These are phyloP conservation scores for Penstemon davidsonii DNA, from an alignment of 257 asterid genomes.

Conservation along the genomic window DNA sequence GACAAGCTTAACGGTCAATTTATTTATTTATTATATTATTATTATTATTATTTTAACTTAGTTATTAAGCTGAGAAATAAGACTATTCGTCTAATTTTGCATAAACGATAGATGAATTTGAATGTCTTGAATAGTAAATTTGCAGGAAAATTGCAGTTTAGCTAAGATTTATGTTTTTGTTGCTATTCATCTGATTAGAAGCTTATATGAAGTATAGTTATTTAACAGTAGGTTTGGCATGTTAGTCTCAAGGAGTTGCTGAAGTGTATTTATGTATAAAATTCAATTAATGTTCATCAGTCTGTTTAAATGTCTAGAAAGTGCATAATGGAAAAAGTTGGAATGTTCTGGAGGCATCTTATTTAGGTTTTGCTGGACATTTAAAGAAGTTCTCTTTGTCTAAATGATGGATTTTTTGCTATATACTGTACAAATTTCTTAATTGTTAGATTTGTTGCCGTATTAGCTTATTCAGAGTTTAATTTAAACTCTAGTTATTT, in stretches of 20 bases:
- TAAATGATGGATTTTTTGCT: not conserved
- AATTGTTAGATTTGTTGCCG: not conserved
- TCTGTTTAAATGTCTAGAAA: too few species aligned
- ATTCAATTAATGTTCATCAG: too few species aligned
- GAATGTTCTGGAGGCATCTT: not conserved
- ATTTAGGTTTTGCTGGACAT: not conserved
- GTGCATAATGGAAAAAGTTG: not conserved
- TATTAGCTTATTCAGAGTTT: slow-evolving; percentile 4
- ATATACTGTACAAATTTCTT: not conserved
- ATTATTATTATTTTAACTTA: not conserved
- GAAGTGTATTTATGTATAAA: too few species aligned
- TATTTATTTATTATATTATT: not conserved
- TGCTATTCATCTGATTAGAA: slow-evolving; percentile 4
- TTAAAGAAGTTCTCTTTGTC: not conserved
- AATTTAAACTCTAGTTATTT: not conserved
- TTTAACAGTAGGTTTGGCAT: too few species aligned
- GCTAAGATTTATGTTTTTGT: not conserved
- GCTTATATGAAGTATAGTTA: not conserved
- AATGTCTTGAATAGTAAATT: not conserved
- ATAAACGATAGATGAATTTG: not conserved
- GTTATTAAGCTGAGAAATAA: slow-evolving; percentile 10
- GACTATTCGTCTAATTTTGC: not conserved
- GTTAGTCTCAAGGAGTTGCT: too few species aligned
- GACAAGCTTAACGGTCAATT: slow-evolving; percentile 51
- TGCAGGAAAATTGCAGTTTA: not conserved